Conservation (phyloP, 108 stramenopile species). For the Cyclotella distinguenda region DNA sequence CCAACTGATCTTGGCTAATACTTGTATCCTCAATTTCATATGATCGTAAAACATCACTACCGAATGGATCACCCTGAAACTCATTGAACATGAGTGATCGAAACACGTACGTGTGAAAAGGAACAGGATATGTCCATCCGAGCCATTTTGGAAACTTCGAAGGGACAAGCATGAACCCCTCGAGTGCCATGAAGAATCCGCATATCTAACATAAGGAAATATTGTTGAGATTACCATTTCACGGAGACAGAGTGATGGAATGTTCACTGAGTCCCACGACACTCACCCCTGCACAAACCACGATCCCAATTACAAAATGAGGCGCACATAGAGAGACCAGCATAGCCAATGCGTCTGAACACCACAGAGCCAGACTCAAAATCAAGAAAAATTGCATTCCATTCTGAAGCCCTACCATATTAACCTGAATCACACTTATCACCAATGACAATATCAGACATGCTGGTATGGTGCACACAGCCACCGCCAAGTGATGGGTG, state of each 20-base stretch:
- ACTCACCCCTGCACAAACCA: slow-evolving; percentile 49
- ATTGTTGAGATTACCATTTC: not conserved
- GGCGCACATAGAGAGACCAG: slow-evolving; percentile 59
- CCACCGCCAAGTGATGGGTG: slow-evolving; percentile 50
- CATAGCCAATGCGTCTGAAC: slow-evolving; percentile 56
- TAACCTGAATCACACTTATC: slow-evolving; percentile 49
- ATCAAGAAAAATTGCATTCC: slow-evolving; percentile 52
- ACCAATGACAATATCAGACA: slow-evolving; percentile 46
- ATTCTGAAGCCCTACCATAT: slow-evolving; percentile 51
- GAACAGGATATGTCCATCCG: slow-evolving; percentile 53
- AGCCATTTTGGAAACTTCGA: slow-evolving; percentile 59
- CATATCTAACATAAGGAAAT: slow-evolving; percentile 29
- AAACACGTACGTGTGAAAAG: slow-evolving; percentile 65
- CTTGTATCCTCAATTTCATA: slow-evolving; percentile 63
- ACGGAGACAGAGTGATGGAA: not conserved
- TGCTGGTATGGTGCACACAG: slow-evolving; percentile 46
- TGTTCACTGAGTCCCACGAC: not conserved
- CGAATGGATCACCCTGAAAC: slow-evolving; percentile 31
- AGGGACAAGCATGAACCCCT: slow-evolving; percentile 64
- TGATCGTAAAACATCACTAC: slow-evolving; percentile 41
- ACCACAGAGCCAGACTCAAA: slow-evolving; percentile 53
- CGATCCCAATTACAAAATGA: slow-evolving; percentile 68
- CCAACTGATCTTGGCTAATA: slow-evolving; percentile 34
- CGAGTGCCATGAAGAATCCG: slow-evolving; percentile 60
- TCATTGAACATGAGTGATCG: slow-evolving; percentile 65